Evolutionary conservation across 768 basidiomycete genomes (phyloP), one percentile per base, ranked within the genome.

Genomic region (Auricularia heimuer): DNA sequence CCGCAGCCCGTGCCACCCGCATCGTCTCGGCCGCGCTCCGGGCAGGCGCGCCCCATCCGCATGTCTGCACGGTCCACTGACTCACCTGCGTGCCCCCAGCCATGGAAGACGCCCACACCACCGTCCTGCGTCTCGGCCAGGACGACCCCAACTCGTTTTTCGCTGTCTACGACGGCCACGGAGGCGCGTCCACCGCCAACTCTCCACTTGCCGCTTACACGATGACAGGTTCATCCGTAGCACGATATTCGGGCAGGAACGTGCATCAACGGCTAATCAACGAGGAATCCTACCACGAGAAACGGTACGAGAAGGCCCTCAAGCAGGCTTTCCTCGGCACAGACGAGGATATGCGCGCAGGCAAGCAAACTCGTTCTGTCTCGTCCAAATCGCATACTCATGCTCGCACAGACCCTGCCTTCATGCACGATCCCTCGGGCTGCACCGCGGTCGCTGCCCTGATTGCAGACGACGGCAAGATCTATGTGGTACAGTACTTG

Each of bases 151-250:
- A 88, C 73, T 82, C 91, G 0, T 95, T 98, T 78, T 97, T 98
- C 71, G 96, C 90, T 35, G 95, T 99, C 1, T 98, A 97, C 72
- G 97, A 99, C 77, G 97, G 97, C 36, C 97, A 99, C 73, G 97
- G 97, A 66, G 97, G 96, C 39, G 60, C 21, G 36, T 61, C 10
- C 34, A 51, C 34, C 64, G 3, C 47, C 18, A 8, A 6, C 8
- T 16, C 11, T 33, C 37, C 62, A 44, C 29, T 51, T 6, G 33
- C 24, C 18, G 56, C 56, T 35, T 21, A 45, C 56, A 24, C 62
- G 35, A 11, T 54, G 36, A 44, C 69, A 96, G 94, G 94, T 45
- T 82, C 86, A 35, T 83, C 87, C 4, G 90, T 93, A n/a, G 92
- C 94, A 34, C 84, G 82, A 75, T 97, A 86, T 75, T 90, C 94